phyloP scores from a whole-genome alignment of 2,329 filamentous ascomycete species.

The Colletotrichum sp. region DNA sequence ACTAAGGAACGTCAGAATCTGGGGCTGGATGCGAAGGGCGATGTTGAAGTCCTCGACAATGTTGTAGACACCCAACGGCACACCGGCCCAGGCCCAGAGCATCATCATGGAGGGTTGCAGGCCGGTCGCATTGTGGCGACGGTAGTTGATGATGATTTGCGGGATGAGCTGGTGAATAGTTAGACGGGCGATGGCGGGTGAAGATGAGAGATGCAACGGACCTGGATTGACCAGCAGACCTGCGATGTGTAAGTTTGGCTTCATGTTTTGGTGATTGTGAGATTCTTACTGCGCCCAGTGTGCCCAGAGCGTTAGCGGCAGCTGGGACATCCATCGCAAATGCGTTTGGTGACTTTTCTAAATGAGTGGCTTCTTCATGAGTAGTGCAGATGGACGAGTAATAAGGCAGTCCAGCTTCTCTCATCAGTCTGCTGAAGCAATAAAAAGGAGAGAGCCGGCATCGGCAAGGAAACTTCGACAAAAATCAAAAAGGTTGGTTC shows the following conservation, averaged over 20 bases:
- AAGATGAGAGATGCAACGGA: constrained; percentile 28
- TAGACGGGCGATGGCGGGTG: not conserved
- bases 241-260: constrained; percentile 27
- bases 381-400: not conserved
- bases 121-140: constrained; percentile 68
- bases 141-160: constrained; percentile 72
- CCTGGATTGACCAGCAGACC: constrained; percentile 71
- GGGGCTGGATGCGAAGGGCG: constrained; percentile 46
- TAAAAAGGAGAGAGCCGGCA: not conserved
- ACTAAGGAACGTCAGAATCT: constrained; percentile 47
- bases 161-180: constrained; percentile 61
- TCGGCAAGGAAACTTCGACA: not conserved
- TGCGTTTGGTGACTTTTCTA: not conserved
- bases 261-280: not conserved
- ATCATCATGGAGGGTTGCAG: constrained; percentile 76
- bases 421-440: not conserved
- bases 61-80: constrained; percentile 64
- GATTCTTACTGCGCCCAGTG: constrained; percentile 55
- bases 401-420: not conserved
- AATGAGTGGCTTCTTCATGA: fast-evolving
- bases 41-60: constrained; percentile 46
- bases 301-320: constrained; percentile 64
- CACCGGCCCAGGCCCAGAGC: constrained; percentile 71
- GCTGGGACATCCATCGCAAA: constrained; percentile 57
- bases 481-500: constrained; percentile 25